phyloP scores from a whole-genome alignment of 306 rosid species.

The Oxytropis ochrocephala region DNA sequence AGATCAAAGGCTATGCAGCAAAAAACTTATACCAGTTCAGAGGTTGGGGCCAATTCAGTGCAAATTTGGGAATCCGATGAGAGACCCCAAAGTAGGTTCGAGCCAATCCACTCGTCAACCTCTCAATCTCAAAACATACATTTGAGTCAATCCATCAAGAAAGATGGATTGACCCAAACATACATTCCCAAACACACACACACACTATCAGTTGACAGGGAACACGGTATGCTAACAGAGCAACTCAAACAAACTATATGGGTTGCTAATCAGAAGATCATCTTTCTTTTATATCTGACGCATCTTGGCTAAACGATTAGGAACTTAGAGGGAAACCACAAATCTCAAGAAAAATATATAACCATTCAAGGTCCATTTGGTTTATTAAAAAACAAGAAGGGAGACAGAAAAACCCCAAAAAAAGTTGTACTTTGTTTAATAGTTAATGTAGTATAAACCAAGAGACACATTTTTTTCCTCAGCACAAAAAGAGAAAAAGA shows the following conservation, averaged over 20 bases:
- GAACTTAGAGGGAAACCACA: background rate
- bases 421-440: background rate
- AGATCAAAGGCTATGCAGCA: slow-evolving; percentile 1
- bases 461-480: background rate
- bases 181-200: no score
- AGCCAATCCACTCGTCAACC: no score
- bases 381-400: background rate
- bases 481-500: background rate
- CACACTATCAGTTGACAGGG: background rate
- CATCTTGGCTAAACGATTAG: background rate
- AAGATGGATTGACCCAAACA: no score
- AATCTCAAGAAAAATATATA: background rate
- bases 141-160: no score
- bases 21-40: background rate
- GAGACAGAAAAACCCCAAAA: background rate
- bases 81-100: no score
- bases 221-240: background rate
- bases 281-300: background rate
- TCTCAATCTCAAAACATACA: no score
- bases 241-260: slow-evolving; percentile 8
- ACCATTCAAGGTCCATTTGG: background rate
- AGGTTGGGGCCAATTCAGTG: background rate
- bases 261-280: background rate
- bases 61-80: no score
- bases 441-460: background rate